These are phyloP conservation scores for Kalmusia sp. DNA, from an alignment of 2,329 filamentous ascomycete species.

Conservation along the genomic window DNA sequence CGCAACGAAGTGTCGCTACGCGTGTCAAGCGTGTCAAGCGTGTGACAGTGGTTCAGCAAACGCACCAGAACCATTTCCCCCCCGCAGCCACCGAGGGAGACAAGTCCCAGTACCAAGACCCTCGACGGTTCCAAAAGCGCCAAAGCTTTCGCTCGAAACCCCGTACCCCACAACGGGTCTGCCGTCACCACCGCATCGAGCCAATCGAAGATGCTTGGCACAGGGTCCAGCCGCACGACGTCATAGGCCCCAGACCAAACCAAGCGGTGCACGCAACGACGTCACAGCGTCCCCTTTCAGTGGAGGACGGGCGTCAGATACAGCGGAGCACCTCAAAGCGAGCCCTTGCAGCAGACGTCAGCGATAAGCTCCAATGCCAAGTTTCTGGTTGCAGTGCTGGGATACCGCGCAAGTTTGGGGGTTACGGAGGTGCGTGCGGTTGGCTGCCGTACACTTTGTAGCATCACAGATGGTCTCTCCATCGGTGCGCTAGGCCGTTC, in stretches of 20 bases:
- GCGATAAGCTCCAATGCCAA: conserved; percentile 3
- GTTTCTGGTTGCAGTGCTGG: not conserved
- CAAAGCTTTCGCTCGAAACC: too few relatives aligned
- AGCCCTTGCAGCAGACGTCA: conserved; percentile 2
- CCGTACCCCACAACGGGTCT: too few relatives aligned
- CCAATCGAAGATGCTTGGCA: conserved; percentile 2
- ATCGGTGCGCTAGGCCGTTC: too few relatives aligned
- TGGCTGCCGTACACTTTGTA: not conserved
- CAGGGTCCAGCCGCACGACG: not conserved
- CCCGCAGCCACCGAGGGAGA: too few relatives aligned
- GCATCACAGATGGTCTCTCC: not conserved
- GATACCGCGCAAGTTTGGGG: too few relatives aligned
- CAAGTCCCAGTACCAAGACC: too few relatives aligned
- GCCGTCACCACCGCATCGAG: too few relatives aligned
- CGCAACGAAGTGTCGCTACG: too few relatives aligned
- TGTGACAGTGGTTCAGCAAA: too few relatives aligned
- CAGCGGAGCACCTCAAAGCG: not conserved
- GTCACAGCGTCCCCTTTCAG: not conserved
- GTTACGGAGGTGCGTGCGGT: not conserved
- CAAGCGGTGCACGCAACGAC: not conserved
- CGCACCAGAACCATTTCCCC: too few relatives aligned
- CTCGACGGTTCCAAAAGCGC: too few relatives aligned
- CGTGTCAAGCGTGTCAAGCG: too few relatives aligned
- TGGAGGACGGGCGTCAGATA: not conserved
- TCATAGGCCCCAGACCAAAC: not conserved